Evolutionary conservation across 306 rosid genomes (phyloP).

Genomic region (Medicago truncatula): DNA sequence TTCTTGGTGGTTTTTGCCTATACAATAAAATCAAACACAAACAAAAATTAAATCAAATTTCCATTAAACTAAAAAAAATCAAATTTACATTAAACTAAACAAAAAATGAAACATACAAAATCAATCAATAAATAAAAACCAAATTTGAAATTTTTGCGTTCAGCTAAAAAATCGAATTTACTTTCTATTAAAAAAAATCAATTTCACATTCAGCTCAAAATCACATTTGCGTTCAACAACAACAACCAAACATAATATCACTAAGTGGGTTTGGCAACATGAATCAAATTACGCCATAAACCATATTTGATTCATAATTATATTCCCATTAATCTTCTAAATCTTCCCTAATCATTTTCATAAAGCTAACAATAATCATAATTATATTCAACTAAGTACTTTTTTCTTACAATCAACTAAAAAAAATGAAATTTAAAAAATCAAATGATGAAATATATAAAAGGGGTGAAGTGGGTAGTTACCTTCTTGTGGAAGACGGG

Average conservation of each 20-base stretch:
- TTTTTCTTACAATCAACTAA: neutral
- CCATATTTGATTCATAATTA: no score
- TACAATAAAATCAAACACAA: neutral
- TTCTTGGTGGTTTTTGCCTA: constrained; percentile 69
- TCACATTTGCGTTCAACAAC: neutral
- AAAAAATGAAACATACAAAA: neutral
- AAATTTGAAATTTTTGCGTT: no score
- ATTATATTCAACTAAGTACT: neutral
- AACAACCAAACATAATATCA: no score
- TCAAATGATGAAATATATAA: neutral
- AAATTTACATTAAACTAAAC: neutral
- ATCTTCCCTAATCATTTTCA: neutral
- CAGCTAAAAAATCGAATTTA: no score
- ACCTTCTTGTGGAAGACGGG: constrained; percentile 72
- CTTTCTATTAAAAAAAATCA: no score
- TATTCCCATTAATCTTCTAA: no score
- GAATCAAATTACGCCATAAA: no score
- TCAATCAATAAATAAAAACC: neutral
- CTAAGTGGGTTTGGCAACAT: no score
- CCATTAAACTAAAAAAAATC: neutral
- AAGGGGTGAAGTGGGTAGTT: neutral
- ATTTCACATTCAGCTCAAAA: no score
- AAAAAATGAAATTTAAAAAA: neutral
- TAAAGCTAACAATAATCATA: neutral
- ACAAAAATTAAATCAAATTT: no score